phyloP scores from a whole-genome alignment of 2,329 filamentous ascomycete genomes.

The Bipolaris cookei region DNA sequence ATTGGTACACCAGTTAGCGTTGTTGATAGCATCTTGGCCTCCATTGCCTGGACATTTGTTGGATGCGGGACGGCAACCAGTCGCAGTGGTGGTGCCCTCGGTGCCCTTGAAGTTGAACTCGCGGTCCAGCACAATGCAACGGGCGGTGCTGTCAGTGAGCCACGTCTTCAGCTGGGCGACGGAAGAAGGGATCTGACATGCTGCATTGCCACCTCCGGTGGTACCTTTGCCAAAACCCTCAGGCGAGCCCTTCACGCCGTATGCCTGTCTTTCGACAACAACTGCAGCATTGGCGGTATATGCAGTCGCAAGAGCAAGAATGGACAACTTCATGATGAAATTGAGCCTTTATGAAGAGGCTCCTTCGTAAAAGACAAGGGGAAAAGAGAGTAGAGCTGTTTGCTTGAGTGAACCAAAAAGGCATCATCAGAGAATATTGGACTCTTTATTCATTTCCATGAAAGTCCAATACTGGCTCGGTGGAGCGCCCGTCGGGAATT shows the following conservation, averaged over 20 bases:
- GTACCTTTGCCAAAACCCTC: constrained; percentile 36
- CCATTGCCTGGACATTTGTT: constrained; percentile 52
- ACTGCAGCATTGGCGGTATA: constrained; percentile 24
- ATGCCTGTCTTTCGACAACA: constrained; percentile 22
- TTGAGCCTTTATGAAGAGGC: not conserved
- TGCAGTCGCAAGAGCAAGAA: constrained; percentile 12
- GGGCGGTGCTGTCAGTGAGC: constrained; percentile 60
- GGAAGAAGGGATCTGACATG: constrained; percentile 21
- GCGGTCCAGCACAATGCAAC: constrained; percentile 65
- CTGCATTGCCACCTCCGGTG: constrained; percentile 31
- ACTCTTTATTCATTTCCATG: not conserved
- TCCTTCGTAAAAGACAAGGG: not conserved
- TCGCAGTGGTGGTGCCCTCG: constrained; percentile 60
- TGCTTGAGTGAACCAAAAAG: too few species aligned
- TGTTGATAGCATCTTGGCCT: constrained; percentile 66
- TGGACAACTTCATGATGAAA: constrained; percentile 13
- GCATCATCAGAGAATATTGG: not conserved
- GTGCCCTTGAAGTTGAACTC: constrained; percentile 62
- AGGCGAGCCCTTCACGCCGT: constrained; percentile 34
- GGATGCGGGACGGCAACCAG: constrained; percentile 64
- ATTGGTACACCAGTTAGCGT: constrained; percentile 63
- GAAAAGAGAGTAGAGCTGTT: not conserved
- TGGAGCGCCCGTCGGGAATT: not conserved
- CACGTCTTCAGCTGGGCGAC: constrained; percentile 63
- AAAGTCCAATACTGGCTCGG: not conserved